Base-by-base conservation (phyloP, 805 yeast genomes). In the Wickerhamomyces subpelliculosus region DNA sequence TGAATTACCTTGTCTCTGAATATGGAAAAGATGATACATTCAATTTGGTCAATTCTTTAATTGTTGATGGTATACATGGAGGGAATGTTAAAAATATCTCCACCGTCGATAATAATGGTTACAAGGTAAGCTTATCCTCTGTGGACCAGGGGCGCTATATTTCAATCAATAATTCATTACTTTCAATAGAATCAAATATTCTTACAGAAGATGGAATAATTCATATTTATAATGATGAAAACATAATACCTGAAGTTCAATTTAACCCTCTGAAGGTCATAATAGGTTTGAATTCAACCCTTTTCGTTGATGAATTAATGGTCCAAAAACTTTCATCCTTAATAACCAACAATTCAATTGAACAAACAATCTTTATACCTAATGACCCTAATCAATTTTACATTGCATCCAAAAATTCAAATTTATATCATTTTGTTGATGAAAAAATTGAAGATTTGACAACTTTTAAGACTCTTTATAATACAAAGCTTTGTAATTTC, bases 231-330 rank as follows among this genome's bases (percentile, higher is more conserved):
- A 59, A 65, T 18, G 46, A 58, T 13, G 35, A 57, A 14, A 46
- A 60, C 12, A 35, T 60, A 22, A 39, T 45, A 21, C 55, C 44
- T 0, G 25, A 39, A 1, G 37, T 73, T 16, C 46, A 43, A 2
- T 73, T 76, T 47, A 75, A 76, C 24, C 73, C 76, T 1, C 67
- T 77, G 45, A 80, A 77, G 51, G 72, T 76, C 46, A 55, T 82
- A 3, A 61, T 73, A 37, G 87, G 84, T 0, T 54, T 78, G 32
- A 71, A 78, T 41, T 78, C 76, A 36, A 65, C 80, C 3, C 66
- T 66, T 21, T 78, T 85, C 54, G 89, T 84, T 6, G 69, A 72
- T n/a, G 95, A 86, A 48, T 47, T 86, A 13, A 65, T 74, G 32
- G 73, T 84, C 37, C 72, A 88, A 41, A 69, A 72, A 11, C 58